A percentile compares a stretch with the other conserved stretches of the same genome.
Evolutionary conservation across 1,139 yeast genomes (phyloP).

Genomic region (Blastobotrys apis): DNA sequence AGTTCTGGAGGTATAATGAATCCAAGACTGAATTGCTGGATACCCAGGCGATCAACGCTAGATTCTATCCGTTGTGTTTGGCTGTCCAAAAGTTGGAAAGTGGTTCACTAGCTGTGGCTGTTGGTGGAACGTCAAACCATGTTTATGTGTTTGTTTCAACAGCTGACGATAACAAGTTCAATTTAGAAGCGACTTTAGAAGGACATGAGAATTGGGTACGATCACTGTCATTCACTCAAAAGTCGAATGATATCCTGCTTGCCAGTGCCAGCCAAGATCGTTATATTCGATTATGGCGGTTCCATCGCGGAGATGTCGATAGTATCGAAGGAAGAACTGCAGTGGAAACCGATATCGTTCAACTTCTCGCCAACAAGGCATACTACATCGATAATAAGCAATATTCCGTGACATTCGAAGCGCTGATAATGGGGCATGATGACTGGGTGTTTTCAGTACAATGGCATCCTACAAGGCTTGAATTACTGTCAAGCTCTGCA

Average conservation of each 20-base stretch:
- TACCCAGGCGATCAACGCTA: conserved; percentile 28
- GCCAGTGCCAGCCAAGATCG: conserved; percentile 91
- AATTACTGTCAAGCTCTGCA: conserved; percentile 80
- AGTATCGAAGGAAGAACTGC: conserved; percentile 20
- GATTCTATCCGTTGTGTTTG: conserved; percentile 63
- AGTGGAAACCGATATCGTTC: conserved; percentile 19
- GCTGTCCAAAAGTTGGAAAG: conserved; percentile 38
- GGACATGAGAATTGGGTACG: conserved; percentile 97
- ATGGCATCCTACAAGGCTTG: conserved; percentile 69
- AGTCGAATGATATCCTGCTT: conserved; percentile 49
- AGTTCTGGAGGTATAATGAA: conserved; percentile 43
- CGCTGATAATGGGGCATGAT: conserved; percentile 94
- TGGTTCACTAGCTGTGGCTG: conserved; percentile 49
- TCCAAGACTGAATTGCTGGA: conserved; percentile 17
- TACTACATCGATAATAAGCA: conserved; percentile 29
- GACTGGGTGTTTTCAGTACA: conserved; percentile 89
- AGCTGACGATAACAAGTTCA: conserved; percentile 14
- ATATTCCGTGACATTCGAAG: conserved; percentile 75
- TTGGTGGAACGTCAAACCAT: conserved; percentile 69
- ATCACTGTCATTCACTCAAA: conserved; percentile 55
- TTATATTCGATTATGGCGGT: conserved; percentile 81
- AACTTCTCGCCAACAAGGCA: conserved; percentile 29
- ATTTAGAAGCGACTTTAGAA: conserved; percentile 50
- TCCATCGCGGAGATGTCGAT: conserved; percentile 48
- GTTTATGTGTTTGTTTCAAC: conserved; percentile 46